phyloP scores from a whole-genome alignment of 495 filamentous ascomycete species.

The Aspergillus saccharolyticus region DNA sequence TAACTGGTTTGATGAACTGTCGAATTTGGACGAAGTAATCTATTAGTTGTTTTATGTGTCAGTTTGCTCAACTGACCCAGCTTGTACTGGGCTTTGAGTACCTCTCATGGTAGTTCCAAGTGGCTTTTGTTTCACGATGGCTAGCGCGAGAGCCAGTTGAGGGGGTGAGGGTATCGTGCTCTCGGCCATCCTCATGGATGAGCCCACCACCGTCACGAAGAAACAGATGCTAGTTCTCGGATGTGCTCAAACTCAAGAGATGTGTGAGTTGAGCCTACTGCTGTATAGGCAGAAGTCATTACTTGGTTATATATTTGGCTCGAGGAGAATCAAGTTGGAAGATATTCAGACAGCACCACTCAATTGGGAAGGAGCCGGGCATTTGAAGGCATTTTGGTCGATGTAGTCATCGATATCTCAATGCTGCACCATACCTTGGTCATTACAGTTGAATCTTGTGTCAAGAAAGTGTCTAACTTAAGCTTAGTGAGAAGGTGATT shows the following conservation, averaged over 20 bases:
- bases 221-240: too few relatives aligned
- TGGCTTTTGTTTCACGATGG: slow-evolving; percentile 43
- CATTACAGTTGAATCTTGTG: too few relatives aligned
- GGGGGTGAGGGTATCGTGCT: slow-evolving; percentile 22
- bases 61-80: not conserved
- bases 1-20: slow-evolving; percentile 27
- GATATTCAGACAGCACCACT: not conserved
- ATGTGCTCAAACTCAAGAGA: too few relatives aligned
- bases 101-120: slow-evolving; percentile 31
- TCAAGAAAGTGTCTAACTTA: too few relatives aligned
- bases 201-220: not conserved
- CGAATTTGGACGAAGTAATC: slow-evolving; percentile 40
- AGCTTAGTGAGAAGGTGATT: too few relatives aligned
- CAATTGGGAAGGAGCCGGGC: not conserved
- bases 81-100: slow-evolving; percentile 7
- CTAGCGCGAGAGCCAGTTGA: slow-evolving; percentile 43
- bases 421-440: too few relatives aligned
- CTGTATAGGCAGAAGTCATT: too few relatives aligned
- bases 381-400: not conserved
- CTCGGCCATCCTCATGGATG: slow-evolving; percentile 8
- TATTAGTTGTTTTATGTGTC: slow-evolving; percentile 12
- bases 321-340: too few relatives aligned
- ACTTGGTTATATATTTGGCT: too few relatives aligned
- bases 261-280: too few relatives aligned
- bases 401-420: too few relatives aligned